Evolutionary conservation across 2,329 filamentous ascomycete genomes (phyloP).

Genomic region (Blastomyces gilchristii): DNA sequence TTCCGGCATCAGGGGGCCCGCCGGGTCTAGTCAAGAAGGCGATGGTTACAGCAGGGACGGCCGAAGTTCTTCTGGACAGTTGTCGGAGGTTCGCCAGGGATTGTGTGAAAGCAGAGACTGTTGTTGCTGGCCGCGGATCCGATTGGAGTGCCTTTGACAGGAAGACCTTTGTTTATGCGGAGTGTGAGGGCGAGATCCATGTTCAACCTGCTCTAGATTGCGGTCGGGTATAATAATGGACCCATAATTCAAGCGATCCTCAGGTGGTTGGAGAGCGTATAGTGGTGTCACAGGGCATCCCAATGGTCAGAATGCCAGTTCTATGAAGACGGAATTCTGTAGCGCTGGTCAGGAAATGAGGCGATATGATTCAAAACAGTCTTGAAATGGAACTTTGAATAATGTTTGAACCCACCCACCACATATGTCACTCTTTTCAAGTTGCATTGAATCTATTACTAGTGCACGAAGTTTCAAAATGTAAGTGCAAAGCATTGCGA

Average conservation of each 20-base stretch:
- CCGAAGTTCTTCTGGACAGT: slow-evolving; percentile 3
- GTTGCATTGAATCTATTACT: too few relatives aligned
- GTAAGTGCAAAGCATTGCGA: background rate
- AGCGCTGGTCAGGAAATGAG: too few relatives aligned
- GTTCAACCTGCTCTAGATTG: slow-evolving; percentile 1
- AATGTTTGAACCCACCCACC: too few relatives aligned
- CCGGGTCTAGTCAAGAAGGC: background rate
- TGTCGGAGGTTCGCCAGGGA: background rate
- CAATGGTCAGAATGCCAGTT: too few relatives aligned
- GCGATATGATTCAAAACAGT: too few relatives aligned
- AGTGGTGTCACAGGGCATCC: background rate
- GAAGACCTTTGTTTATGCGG: background rate
- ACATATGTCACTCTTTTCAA: too few relatives aligned
- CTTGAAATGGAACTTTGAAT: too few relatives aligned
- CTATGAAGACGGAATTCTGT: too few relatives aligned
- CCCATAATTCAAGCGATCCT: background rate
- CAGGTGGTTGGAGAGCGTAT: slow-evolving; percentile 1
- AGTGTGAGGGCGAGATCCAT: slow-evolving; percentile 1
- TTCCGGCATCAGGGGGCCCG: background rate
- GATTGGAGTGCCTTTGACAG: background rate
- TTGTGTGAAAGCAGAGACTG: background rate
- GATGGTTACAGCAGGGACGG: slow-evolving; percentile 2
- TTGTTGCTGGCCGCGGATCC: background rate
- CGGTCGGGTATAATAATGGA: background rate
- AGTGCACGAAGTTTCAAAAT: background rate